Evolutionary conservation across 495 filamentous ascomycete genomes (phyloP).

Genomic region (Aspergillus sparsus): DNA sequence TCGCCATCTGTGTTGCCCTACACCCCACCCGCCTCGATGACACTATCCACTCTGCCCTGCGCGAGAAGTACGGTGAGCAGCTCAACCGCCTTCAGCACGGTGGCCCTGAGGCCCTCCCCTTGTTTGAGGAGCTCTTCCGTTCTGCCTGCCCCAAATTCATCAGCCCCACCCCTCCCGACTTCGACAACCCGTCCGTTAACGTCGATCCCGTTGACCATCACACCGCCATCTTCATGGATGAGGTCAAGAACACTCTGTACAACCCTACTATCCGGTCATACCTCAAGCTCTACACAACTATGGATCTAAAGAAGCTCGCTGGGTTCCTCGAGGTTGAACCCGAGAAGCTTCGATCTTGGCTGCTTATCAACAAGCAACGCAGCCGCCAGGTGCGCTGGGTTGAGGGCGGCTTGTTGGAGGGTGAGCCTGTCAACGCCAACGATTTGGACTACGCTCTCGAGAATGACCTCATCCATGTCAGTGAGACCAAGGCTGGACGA

Average conservation of each 20-base stretch:
- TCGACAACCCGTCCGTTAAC: conserved; percentile 91
- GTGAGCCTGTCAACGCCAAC: conserved; percentile 84
- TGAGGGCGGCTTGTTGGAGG: conserved; percentile 85
- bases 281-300: conserved; percentile 98
- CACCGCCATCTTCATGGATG: conserved; percentile 96
- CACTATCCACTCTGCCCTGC: conserved; percentile 95
- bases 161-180: conserved; percentile 94
- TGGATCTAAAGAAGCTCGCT: conserved; percentile 97
- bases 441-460: conserved; percentile 97
- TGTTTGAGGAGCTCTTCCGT: conserved; percentile 97
- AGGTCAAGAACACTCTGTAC: conserved; percentile 95
- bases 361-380: conserved; percentile 97
- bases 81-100: conserved; percentile 93
- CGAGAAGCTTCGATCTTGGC: conserved; percentile 84
- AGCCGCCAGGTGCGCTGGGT: conserved; percentile 94
- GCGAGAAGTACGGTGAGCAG: conserved; percentile 99
- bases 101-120: conserved; percentile 87
- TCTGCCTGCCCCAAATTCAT: conserved; percentile 98
- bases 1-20: conserved; percentile 98
- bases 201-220: conserved; percentile 97
- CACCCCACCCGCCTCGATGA: conserved; percentile 95
- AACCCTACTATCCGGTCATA: conserved; percentile 96
- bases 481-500: conserved; percentile 95
- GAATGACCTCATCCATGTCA: conserved; percentile 96
- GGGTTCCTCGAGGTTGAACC: conserved; percentile 94